A percentile compares a stretch with the other conserved stretches of the same genome.
These are phyloP conservation scores for Phialemonium atrogriseum DNA, from an alignment of 2,329 filamentous ascomycete species.

Conservation along the genomic window DNA sequence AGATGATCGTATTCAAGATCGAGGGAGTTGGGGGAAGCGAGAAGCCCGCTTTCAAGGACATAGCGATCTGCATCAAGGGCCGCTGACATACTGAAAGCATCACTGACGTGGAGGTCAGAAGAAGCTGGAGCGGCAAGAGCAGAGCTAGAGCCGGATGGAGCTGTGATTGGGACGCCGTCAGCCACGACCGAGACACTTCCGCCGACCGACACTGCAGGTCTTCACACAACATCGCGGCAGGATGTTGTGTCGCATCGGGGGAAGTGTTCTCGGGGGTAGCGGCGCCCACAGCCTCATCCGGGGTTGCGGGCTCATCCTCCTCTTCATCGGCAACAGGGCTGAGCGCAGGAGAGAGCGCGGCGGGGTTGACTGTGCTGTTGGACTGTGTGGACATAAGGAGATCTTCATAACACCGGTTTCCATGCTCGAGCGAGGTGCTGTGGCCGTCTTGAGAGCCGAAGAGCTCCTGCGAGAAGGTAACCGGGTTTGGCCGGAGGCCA, in stretches of 20 bases:
- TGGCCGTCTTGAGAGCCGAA: constrained; percentile 41
- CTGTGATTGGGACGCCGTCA: constrained; percentile 32
- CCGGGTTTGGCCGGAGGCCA: constrained; percentile 33
- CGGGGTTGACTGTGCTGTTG: constrained; percentile 49
- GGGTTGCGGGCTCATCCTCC: constrained; percentile 17
- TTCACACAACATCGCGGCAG: constrained; percentile 97
- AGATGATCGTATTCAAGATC: constrained; percentile 60
- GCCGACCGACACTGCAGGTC: constrained; percentile 99
- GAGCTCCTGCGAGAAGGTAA: constrained; percentile 51
- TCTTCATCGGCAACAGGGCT: constrained; percentile 40
- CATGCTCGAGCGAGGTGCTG: constrained; percentile 18
- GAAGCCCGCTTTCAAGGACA: constrained; percentile 68
- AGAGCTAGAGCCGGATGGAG: constrained; percentile 31
- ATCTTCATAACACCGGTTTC: constrained; percentile 28
- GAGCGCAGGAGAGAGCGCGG: constrained; percentile 51
- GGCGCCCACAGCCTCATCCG: constrained; percentile 16
- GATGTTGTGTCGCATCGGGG: constrained; percentile 99
- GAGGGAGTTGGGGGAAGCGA: constrained; percentile 62
- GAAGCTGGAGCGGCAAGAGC: constrained; percentile 47
- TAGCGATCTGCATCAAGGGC: constrained; percentile 65
- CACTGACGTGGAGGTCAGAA: constrained; percentile 59
- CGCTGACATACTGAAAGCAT: constrained; percentile 61
- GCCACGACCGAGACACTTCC: constrained; percentile 43
- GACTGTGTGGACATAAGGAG: constrained; percentile 30
- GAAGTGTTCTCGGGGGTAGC: constrained; percentile 32